phyloP scores from a whole-genome alignment of 129 eudicot species.

The Ambrosia artemisiifolia region DNA sequence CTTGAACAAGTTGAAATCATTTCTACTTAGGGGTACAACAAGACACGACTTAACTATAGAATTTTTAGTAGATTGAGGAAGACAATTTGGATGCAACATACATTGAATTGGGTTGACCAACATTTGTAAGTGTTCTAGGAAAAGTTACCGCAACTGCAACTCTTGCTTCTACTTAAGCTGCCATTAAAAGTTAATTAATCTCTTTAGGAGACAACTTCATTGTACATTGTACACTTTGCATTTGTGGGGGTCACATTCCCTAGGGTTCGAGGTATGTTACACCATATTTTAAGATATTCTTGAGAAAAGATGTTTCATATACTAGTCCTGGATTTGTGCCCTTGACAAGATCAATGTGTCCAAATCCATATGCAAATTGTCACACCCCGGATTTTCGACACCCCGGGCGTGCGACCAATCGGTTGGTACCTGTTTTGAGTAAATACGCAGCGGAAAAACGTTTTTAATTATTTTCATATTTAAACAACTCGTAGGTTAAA shows the following conservation, averaged over 20 bases:
- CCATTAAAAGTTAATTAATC: slow-evolving; percentile 18
- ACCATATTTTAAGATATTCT: slow-evolving; percentile 12
- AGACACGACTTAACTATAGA: slow-evolving; percentile 24
- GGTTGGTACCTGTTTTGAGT: too few species aligned
- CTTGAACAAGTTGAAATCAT: too few species aligned
- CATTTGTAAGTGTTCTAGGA: too few species aligned
- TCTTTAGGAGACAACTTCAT: background rate
- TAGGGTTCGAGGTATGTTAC: background rate
- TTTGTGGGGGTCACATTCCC: background rate
- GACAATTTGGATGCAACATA: too few species aligned
- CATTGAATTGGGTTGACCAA: too few species aligned
- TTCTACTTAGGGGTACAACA: background rate
- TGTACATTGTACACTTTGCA: background rate
- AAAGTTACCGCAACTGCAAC: too few species aligned
- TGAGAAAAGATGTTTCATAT: slow-evolving; percentile 12
- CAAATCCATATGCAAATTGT: slow-evolving; percentile 27
- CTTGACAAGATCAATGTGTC: slow-evolving; percentile 22
- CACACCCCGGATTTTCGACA: too few species aligned
- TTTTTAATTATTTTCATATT: too few species aligned
- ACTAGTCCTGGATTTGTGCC: slow-evolving; percentile 29
- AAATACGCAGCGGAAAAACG: too few species aligned
- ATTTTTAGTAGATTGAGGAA: too few species aligned
- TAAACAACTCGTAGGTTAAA: too few species aligned
- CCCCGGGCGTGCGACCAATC: too few species aligned
- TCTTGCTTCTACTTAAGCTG: background rate